Evolutionary conservation across 495 filamentous ascomycete species (phyloP).

Genomic region (Penicillium alfredii): DNA sequence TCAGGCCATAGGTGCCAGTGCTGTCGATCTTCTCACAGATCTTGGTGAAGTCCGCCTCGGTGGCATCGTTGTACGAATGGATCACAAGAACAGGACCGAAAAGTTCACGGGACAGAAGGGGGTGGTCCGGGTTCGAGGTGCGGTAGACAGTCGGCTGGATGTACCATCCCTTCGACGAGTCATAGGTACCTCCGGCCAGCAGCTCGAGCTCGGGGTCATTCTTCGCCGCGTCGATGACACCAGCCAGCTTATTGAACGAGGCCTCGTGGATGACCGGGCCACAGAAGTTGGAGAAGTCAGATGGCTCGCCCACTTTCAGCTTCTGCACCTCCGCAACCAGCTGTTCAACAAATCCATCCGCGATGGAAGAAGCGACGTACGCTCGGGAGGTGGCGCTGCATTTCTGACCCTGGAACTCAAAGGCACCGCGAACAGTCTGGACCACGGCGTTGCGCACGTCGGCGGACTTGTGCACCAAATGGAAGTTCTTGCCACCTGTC

Average conservation of each 20-base stretch:
- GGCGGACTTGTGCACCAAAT: conserved; percentile 68
- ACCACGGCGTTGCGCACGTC: conserved; percentile 69
- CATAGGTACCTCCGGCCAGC: conserved; percentile 54
- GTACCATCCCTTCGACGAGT: conserved; percentile 57
- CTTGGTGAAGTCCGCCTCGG: conserved; percentile 43
- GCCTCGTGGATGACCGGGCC: conserved; percentile 52
- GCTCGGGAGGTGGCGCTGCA: conserved; percentile 75
- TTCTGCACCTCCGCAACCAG: conserved; percentile 60
- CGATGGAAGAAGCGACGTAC: conserved; percentile 66
- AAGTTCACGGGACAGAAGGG: conserved; percentile 55
- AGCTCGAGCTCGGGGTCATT: conserved; percentile 56
- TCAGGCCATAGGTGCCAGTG: conserved; percentile 71
- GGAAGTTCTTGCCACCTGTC: conserved; percentile 88
- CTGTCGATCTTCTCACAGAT: conserved; percentile 55
- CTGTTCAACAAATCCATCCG: conserved; percentile 56
- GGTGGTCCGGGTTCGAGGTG: conserved; percentile 58
- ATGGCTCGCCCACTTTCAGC: conserved; percentile 63
- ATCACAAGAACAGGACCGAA: conserved; percentile 59
- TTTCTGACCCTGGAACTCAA: conserved; percentile 85
- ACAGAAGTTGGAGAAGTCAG: conserved; percentile 58
- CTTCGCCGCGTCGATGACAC: conserved; percentile 58
- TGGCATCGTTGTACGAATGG: conserved; percentile 53
- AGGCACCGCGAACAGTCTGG: conserved; percentile 75
- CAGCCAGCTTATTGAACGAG: conserved; percentile 47
- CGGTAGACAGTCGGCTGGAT: conserved; percentile 63